phyloP scores from a whole-genome alignment of 495 filamentous ascomycete genomes.

The Tirmania nivea region DNA sequence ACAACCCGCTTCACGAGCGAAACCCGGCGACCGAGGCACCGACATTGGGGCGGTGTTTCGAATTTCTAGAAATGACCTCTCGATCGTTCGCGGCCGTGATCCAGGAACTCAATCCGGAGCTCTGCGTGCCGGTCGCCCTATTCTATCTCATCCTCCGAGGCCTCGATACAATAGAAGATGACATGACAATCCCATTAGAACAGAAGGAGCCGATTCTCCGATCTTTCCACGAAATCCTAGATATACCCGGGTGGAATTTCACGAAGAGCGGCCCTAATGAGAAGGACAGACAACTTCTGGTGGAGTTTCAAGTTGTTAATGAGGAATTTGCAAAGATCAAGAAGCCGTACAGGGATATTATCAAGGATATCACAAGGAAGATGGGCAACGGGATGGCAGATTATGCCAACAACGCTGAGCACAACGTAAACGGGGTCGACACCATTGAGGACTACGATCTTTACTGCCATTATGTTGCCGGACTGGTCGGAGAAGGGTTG shows the following conservation, averaged over 20 bases:
- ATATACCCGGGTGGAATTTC: conserved; percentile 76
- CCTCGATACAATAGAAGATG: conserved; percentile 93
- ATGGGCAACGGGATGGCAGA: conserved; percentile 99
- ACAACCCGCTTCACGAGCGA: conserved; percentile 75
- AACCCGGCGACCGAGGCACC: conserved; percentile 49
- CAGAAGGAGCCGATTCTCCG: conserved; percentile 75
- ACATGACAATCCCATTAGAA: conserved; percentile 68
- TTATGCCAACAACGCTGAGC: conserved; percentile 61
- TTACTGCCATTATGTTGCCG: conserved; percentile 97
- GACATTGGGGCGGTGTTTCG: conserved; percentile 59
- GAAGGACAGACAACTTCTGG: conserved; percentile 79
- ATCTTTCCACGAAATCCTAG: conserved; percentile 53
- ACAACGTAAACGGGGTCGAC: conserved; percentile 55
- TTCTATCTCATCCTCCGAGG: conserved; percentile 86
- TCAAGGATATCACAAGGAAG: conserved; percentile 80
- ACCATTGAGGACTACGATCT: conserved; percentile 76
- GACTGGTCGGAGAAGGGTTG: conserved; percentile 78
- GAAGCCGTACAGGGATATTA: conserved; percentile 58
- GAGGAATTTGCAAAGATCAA: conserved; percentile 79
- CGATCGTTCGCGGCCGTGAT: conserved; percentile 89
- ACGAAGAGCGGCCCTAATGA: conserved; percentile 69
- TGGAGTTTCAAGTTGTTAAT: conserved; percentile 74
- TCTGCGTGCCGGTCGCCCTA: conserved; percentile 70
- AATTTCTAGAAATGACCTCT: conserved; percentile 68
- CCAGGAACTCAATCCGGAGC: conserved; percentile 79